Conservation (phyloP, 2,329 filamentous ascomycete genomes). For the Chaetomiaceae sp. region DNA sequence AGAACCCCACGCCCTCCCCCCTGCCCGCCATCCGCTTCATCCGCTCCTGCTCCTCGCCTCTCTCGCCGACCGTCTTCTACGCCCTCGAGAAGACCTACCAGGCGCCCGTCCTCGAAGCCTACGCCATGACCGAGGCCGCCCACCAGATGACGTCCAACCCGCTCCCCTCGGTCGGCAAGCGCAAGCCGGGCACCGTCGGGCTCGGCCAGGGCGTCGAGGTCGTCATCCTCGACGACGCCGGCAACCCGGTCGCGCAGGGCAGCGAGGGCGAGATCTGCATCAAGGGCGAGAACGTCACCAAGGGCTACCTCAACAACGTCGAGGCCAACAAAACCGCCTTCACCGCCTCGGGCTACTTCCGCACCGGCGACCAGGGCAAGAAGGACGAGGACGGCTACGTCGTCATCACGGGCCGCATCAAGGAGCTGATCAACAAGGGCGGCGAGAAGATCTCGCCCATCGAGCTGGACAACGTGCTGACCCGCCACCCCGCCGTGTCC, state of each 20-base stretch:
- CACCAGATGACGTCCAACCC: slow-evolving; percentile 81
- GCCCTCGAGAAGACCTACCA: slow-evolving; percentile 71
- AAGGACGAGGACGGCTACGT: slow-evolving; percentile 76
- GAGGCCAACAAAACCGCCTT: slow-evolving; percentile 71
- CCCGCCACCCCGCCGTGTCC: slow-evolving; percentile 65
- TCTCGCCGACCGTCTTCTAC: slow-evolving; percentile 76
- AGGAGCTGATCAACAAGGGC: slow-evolving; percentile 87
- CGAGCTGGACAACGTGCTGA: slow-evolving; percentile 77
- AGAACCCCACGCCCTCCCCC: slow-evolving; percentile 62
- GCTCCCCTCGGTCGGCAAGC: slow-evolving; percentile 59
- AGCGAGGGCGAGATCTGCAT: slow-evolving; percentile 79
- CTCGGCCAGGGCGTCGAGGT: slow-evolving; percentile 79
- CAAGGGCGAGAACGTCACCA: slow-evolving; percentile 74
- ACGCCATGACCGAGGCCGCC: slow-evolving; percentile 88
- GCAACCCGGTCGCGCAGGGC: slow-evolving; percentile 63
- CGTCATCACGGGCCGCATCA: slow-evolving; percentile 84
- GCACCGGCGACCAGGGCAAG: slow-evolving; percentile 82
- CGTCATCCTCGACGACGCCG: slow-evolving; percentile 66
- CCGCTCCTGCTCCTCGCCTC: slow-evolving; percentile 77
- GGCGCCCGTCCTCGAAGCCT: slow-evolving; percentile 81
- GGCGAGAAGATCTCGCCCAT: slow-evolving; percentile 88
- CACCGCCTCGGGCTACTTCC: slow-evolving; percentile 73
- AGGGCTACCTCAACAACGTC: slow-evolving; percentile 79
- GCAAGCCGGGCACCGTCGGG: slow-evolving; percentile 77
- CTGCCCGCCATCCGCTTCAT: slow-evolving; percentile 77